phyloP scores from a whole-genome alignment of 768 basidiomycete genomes.

The Ramaria sp. region DNA sequence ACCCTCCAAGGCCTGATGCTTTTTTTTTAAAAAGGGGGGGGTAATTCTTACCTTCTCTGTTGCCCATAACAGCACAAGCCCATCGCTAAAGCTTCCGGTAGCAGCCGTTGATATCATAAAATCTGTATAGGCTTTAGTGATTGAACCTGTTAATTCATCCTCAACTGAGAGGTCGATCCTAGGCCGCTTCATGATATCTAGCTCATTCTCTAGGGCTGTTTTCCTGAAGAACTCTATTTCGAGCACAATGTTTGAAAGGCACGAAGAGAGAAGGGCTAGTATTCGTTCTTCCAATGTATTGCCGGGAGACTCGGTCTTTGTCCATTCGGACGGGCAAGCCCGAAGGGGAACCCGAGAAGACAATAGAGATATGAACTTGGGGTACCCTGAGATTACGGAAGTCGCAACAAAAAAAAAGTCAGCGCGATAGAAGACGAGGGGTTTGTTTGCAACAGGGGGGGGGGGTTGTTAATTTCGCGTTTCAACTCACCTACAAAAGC shows the following conservation, averaged over 20 bases:
- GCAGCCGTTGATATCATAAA: constrained; percentile 40
- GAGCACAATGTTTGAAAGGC: constrained; percentile 46
- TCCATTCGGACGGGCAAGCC: neutral
- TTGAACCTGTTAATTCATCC: neutral
- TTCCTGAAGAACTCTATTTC: constrained; percentile 52
- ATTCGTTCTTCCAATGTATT: constrained; percentile 27
- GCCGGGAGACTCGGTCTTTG: constrained; percentile 15
- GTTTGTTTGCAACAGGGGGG: neutral
- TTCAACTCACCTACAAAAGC: constrained; percentile 22
- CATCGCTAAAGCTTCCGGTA: constrained; percentile 42
- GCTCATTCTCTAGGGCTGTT: constrained; percentile 30
- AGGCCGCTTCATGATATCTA: constrained; percentile 45
- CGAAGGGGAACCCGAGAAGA: constrained; percentile 1
- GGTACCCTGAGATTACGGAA: neutral
- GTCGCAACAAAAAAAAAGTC: neutral
- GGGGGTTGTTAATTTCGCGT: neutral
- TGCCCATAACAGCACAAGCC: constrained; percentile 64
- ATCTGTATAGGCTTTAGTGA: constrained; percentile 1
- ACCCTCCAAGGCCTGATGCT: too few species aligned
- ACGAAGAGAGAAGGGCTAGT: constrained; percentile 38
- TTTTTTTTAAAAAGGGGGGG: too few species aligned
- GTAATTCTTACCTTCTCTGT: constrained; percentile 55
- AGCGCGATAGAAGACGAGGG: neutral
- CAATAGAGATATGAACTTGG: constrained; percentile 2
- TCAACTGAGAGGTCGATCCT: constrained; percentile 24